Conservation (phyloP, 2,329 filamentous ascomycete genomes). For the Beauveria varroae region DNA sequence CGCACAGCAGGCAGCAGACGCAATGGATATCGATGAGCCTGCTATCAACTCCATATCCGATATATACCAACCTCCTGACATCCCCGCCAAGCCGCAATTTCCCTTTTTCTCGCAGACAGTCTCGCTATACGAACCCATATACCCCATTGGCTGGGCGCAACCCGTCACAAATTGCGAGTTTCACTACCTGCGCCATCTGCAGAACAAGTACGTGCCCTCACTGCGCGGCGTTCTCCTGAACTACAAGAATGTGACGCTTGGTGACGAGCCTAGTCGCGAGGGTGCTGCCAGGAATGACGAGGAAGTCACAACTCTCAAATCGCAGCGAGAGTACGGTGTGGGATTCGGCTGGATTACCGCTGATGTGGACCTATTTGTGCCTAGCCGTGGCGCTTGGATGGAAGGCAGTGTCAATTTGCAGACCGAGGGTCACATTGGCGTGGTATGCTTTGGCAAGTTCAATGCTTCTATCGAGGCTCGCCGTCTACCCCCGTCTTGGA, state of each 20-base stretch:
- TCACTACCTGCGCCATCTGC: slow-evolving; percentile 66
- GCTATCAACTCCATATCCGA: slow-evolving; percentile 22
- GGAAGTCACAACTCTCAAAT: slow-evolving; percentile 38
- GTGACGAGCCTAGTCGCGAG: slow-evolving; percentile 46
- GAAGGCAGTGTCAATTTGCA: slow-evolving; percentile 80
- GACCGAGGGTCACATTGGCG: slow-evolving; percentile 79
- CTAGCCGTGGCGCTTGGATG: slow-evolving; percentile 63
- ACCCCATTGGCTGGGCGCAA: slow-evolving; percentile 60
- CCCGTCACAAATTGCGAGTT: slow-evolving; percentile 64
- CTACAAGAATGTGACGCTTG: slow-evolving; percentile 62
- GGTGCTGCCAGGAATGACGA: slow-evolving; percentile 41
- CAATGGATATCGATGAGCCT: slow-evolving; percentile 33
- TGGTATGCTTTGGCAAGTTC: slow-evolving; percentile 87
- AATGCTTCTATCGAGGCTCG: slow-evolving; percentile 77
- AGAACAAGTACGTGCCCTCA: slow-evolving; percentile 68
- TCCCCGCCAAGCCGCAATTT: slow-evolving; percentile 40
- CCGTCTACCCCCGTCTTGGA: slow-evolving; percentile 71
- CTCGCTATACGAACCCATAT: slow-evolving; percentile 72
- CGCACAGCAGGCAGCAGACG: slow-evolving; percentile 20
- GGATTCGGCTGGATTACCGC: slow-evolving; percentile 84
- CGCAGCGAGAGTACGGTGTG: slow-evolving; percentile 75
- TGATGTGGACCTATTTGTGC: slow-evolving; percentile 77
- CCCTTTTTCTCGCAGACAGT: slow-evolving; percentile 75
- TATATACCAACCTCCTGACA: slow-evolving; percentile 30
- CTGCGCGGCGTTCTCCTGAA: slow-evolving; percentile 67